These are phyloP conservation scores for Lophium mytilinum DNA, from an alignment of 495 filamentous ascomycete genomes.

Conservation along the genomic window DNA sequence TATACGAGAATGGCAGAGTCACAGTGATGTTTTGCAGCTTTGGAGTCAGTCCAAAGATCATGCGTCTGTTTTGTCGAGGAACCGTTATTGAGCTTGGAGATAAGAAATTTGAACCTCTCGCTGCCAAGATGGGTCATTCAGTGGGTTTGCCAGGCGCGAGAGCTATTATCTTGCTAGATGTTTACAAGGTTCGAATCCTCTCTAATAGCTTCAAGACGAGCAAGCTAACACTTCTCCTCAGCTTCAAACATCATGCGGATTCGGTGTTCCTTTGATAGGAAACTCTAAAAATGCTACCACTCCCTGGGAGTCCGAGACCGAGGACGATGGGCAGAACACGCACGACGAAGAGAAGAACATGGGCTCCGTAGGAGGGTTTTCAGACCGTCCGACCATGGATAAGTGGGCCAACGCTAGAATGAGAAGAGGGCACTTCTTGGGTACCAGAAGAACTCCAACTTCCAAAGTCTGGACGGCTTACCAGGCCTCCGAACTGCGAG, in stretches of 20 bases:
- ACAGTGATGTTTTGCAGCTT: slow-evolving; percentile 69
- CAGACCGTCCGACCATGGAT: slow-evolving; percentile 41
- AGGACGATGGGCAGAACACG: slow-evolving; percentile 15
- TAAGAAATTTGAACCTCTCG: slow-evolving; percentile 30
- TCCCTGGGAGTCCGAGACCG: slow-evolving; percentile 17
- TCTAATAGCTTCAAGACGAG: too few relatives aligned
- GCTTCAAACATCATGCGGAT: slow-evolving; percentile 53
- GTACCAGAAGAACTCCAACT: slow-evolving; percentile 36
- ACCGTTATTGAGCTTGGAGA: slow-evolving; percentile 53
- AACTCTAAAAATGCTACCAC: not conserved
- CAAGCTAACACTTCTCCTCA: slow-evolving; percentile 15
- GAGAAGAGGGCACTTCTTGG: slow-evolving; percentile 33
- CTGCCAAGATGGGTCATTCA: slow-evolving; percentile 28
- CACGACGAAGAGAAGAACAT: slow-evolving; percentile 2
- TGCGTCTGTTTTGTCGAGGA: slow-evolving; percentile 63
- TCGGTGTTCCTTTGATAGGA: slow-evolving; percentile 43
- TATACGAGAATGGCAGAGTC: slow-evolving; percentile 67
- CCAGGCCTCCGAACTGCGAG: slow-evolving; percentile 39
- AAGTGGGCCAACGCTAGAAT: slow-evolving; percentile 38
- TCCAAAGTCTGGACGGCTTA: slow-evolving; percentile 12
- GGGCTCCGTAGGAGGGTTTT: slow-evolving; percentile 18
- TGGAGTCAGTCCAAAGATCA: slow-evolving; percentile 52
- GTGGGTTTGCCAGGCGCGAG: slow-evolving; percentile 43
- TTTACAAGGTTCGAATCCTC: slow-evolving; percentile 50
- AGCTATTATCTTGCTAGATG: slow-evolving; percentile 54